Evolutionary conservation across 768 basidiomycete species (phyloP), one percentile per base, ranked within the genome.

Genomic region (Suillus subluteus): DNA sequence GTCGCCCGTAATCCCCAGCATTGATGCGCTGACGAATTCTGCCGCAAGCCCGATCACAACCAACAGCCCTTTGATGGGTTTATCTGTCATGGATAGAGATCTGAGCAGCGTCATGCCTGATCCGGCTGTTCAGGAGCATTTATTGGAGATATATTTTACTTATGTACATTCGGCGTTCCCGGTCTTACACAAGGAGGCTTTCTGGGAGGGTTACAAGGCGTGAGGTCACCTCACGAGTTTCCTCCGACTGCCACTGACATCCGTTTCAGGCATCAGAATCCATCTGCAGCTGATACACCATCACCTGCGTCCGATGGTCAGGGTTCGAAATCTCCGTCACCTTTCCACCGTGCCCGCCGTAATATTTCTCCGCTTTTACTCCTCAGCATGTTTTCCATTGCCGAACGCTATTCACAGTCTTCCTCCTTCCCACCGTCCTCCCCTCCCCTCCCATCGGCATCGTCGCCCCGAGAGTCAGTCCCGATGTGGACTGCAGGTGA

Each of bases 401-500:
- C 94, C 2, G 88, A 93, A 3, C 89, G 95, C 18, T 93, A 92
- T 75, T 81, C 85, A 4, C 63, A 77, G 0, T 68, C 69, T 0
- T 77, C 73, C 6, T 67, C 70, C 56, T 72, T 67, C 63, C 76
- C 69, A 61, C 74, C 68, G 6, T 70, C 74, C 4, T 63, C 79
- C 65, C 37, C 72, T 78, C 67, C 78, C 73, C 70, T 71, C 71
- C 59, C 75, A 67, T 23, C 74, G 70, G 16, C 80, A 74, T 69
- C 72, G 16, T 72, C 73, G 2, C 75, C 77, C 6, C 85, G 86
- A 3, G 82, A 86, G 68, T 79, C 81, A 30, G 74, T 82, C 21
- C 75, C 80, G n/a, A 94, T 95, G 91, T 95, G 93, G 92, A 80
- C 82, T 11, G 91, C 91, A 0, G 93, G 93, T 9, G 91, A 94